Percentiles rank a stretch among this genome's conserved stretches.
These are phyloP conservation scores for Populus tomentosa DNA, from an alignment of 441 rosid genomes.

Conservation along the genomic window DNA sequence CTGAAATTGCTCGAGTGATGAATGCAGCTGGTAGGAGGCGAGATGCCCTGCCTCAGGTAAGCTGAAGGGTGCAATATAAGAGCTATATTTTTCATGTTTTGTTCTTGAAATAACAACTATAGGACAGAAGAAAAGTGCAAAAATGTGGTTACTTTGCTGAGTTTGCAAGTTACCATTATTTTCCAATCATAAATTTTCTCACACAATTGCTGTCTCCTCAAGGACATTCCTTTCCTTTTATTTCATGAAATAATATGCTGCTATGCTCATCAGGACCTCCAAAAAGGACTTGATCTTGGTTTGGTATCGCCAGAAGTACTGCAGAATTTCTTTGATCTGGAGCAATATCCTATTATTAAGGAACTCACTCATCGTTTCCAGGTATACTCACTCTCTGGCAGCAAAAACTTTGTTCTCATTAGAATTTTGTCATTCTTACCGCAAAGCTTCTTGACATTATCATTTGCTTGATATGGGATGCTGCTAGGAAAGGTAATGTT, in stretches of 20 bases:
- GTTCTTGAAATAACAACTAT: neutral
- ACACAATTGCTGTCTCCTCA: neutral
- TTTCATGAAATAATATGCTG: conserved; percentile 14
- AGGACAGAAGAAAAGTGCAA: neutral
- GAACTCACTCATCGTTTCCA: conserved; percentile 86
- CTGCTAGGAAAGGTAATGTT: conserved; percentile 1
- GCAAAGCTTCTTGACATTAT: neutral
- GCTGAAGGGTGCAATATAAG: neutral
- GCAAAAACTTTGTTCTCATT: neutral
- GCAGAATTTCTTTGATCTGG: conserved; percentile 87
- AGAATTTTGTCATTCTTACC: neutral
- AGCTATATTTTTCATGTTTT: neutral
- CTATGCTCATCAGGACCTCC: conserved; percentile 70
- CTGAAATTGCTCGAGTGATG: conserved; percentile 97
- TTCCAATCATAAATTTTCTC: neutral
- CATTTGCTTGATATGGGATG: neutral
- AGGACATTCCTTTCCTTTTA: neutral
- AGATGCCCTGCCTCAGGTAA: conserved; percentile 88
- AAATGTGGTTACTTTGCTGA: conserved; percentile 2
- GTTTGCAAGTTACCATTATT: neutral
- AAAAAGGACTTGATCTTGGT: conserved; percentile 88
- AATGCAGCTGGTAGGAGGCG: conserved; percentile 92
- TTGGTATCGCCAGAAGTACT: conserved; percentile 88
- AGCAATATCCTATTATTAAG: conserved; percentile 73
- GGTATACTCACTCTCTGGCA: conserved; percentile 37